phyloP scores from a whole-genome alignment of 495 filamentous ascomycete genomes.

The Podospora anserina region DNA sequence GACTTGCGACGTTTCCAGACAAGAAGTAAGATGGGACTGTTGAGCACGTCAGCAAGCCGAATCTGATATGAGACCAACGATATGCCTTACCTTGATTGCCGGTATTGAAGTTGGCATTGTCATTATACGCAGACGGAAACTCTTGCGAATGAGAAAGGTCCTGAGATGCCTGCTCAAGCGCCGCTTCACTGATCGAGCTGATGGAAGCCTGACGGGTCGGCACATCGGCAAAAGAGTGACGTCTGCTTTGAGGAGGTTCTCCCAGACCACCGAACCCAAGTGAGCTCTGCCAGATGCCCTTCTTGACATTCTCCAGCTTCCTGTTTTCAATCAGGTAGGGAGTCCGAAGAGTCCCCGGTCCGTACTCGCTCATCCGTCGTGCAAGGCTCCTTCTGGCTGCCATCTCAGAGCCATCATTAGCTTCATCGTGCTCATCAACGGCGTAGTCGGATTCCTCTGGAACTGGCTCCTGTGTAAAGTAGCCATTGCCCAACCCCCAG shows the following conservation, averaged over 20 bases:
- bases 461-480: slow-evolving; percentile 58
- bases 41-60: slow-evolving; percentile 26
- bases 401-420: slow-evolving; percentile 54
- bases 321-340: slow-evolving; percentile 65
- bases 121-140: slow-evolving; percentile 32
- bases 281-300: slow-evolving; percentile 83
- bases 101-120: slow-evolving; percentile 32
- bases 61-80: not conserved
- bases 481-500: slow-evolving; percentile 54
- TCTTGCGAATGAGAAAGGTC: slow-evolving; percentile 41
- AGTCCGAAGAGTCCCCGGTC: slow-evolving; percentile 52
- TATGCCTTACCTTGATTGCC: slow-evolving; percentile 36
- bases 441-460: slow-evolving; percentile 70
- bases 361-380: slow-evolving; percentile 63
- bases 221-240: slow-evolving; percentile 93
- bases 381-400: slow-evolving; percentile 52
- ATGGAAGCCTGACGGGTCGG: slow-evolving; percentile 66
- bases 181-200: slow-evolving; percentile 58
- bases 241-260: slow-evolving; percentile 78
- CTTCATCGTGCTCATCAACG: slow-evolving; percentile 66
- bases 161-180: slow-evolving; percentile 42
- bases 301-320: slow-evolving; percentile 73
- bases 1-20: slow-evolving; percentile 29
- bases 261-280: slow-evolving; percentile 70
- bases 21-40: slow-evolving; percentile 51